Conservation (phyloP, 2,329 filamentous ascomycete genomes). For the Trichoderma guizhouense region DNA sequence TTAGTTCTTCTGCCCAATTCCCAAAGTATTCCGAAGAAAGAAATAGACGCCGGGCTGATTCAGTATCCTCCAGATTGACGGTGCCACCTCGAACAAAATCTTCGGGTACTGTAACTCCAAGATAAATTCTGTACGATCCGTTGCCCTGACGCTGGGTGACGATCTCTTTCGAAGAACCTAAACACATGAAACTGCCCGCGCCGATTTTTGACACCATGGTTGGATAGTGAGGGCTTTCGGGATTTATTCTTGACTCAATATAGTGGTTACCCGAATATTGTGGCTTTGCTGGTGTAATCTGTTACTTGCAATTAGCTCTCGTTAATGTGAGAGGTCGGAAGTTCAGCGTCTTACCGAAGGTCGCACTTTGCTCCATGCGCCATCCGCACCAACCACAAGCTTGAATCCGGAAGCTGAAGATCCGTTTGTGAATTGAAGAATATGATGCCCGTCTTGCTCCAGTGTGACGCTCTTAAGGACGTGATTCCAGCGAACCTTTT, state of each 20-base stretch:
- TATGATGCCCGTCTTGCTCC: slow-evolving; percentile 25
- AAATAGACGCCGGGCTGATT: neutral
- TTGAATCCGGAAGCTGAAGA: slow-evolving; percentile 38
- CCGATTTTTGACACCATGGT: neutral
- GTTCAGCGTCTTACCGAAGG: slow-evolving; percentile 8
- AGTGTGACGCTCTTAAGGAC: neutral
- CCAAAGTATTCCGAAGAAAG: slow-evolving; percentile 6
- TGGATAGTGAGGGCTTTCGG: neutral
- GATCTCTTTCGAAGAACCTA: slow-evolving; percentile 1
- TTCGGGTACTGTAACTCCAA: neutral
- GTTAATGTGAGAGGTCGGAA: neutral
- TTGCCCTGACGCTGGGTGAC: neutral
- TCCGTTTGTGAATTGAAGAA: slow-evolving; percentile 39
- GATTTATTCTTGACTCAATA: slow-evolving; percentile 4
- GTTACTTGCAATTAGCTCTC: slow-evolving; percentile 16
- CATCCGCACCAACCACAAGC: slow-evolving; percentile 36
- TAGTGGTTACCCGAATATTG: slow-evolving; percentile 16
- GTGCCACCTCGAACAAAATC: slow-evolving; percentile 1
- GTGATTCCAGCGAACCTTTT: slow-evolving; percentile 41
- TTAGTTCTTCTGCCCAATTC: neutral
- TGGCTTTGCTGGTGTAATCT: slow-evolving; percentile 24
- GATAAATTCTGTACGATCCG: slow-evolving; percentile 3
- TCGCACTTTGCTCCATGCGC: slow-evolving; percentile 38
- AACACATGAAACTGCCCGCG: neutral
- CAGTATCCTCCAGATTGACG: neutral